Conservation (phyloP, 768 basidiomycete species). For the Rhodotorula sphaerocarpa region DNA sequence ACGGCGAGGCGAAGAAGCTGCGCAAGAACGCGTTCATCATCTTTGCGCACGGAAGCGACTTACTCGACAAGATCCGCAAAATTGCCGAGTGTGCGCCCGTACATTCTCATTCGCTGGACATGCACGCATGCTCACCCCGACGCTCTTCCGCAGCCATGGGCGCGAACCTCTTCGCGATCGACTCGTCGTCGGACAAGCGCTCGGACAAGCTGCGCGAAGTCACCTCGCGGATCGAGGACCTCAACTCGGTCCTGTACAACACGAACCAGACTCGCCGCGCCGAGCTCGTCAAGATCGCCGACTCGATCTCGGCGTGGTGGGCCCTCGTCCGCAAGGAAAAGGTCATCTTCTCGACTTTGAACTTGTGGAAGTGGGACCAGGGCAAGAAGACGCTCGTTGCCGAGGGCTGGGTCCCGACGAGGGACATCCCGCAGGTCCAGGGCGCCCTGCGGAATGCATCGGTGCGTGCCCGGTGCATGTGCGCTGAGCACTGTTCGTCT, state of each 20-base stretch:
- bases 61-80: slow-evolving; percentile 93
- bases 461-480: slow-evolving; percentile 43
- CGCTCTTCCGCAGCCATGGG: slow-evolving; percentile 59
- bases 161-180: slow-evolving; percentile 90
- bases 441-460: slow-evolving; percentile 79
- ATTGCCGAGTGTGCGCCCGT: slow-evolving; percentile 63
- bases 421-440: slow-evolving; percentile 81
- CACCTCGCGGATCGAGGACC: slow-evolving; percentile 75
- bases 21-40: slow-evolving; percentile 99
- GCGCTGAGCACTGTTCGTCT: background rate
- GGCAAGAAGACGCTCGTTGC: slow-evolving; percentile 89
- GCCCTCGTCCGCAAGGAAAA: slow-evolving; percentile 93
- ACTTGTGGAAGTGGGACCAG: slow-evolving; percentile 89
- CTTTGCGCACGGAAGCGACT: slow-evolving; percentile 82
- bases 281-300: slow-evolving; percentile 76
- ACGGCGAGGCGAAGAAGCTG: slow-evolving; percentile 49
- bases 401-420: slow-evolving; percentile 93
- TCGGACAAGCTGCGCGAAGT: slow-evolving; percentile 83
- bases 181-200: slow-evolving; percentile 86
- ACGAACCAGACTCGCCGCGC: slow-evolving; percentile 72
- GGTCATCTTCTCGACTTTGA: slow-evolving; percentile 88
- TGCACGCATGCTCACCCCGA: background rate
- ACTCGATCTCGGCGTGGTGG: slow-evolving; percentile 78
- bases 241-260: slow-evolving; percentile 79
- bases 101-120: background rate